Evolutionary conservation across 192 early-diverging fungal genomes (phyloP), one percentile per base, ranked within the genome.

Genomic region (Piromyces finnis): DNA sequence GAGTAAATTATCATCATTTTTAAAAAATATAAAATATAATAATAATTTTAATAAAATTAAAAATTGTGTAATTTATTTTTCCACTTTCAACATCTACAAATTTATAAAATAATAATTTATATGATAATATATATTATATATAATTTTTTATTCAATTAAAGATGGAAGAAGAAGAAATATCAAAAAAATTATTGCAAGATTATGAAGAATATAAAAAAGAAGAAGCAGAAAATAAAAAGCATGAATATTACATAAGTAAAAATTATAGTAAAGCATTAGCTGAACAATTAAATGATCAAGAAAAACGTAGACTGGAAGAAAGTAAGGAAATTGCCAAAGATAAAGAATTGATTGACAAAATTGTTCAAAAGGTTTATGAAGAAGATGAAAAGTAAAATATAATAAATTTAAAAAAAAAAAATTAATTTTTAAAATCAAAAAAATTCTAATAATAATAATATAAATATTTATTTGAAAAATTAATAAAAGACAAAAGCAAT

Each of bases 321-420:
- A 89, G 87, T 78, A 87, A 90, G 79, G 84, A 83, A 81, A 88
- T 91, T 79, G 78, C 89, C 22, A 88, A 88, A 59, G 90, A 91
- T 81, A 91, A 91, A 82, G 87, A 79, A 18, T 85, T 90, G 85
- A 87, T 91, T n/a, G 90, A 91, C 80, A 85, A 84, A 9, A 84
- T 91, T 39, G 88, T 91, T 29, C 39, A 82, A 29, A 88, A 84
- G 77, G 90, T 91, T 77, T 22, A 82, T 37, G 84, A 88, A 35
- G 90, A 91, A 81, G 87, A 90, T 79, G 88, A 89, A 81, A 30
- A 81, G 88, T 89, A 77, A 59, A 81, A 30, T 4, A 13, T 26
- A 30, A 5, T 2, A 27, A 82, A 29, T 30, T 22, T 77, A 30
- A 22, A 26, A 22, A 78, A 35, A 78, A 35, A 35, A 35, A 12